Evolutionary conservation across 768 basidiomycete species (phyloP).

Genomic region (Suillus clintonianus): DNA sequence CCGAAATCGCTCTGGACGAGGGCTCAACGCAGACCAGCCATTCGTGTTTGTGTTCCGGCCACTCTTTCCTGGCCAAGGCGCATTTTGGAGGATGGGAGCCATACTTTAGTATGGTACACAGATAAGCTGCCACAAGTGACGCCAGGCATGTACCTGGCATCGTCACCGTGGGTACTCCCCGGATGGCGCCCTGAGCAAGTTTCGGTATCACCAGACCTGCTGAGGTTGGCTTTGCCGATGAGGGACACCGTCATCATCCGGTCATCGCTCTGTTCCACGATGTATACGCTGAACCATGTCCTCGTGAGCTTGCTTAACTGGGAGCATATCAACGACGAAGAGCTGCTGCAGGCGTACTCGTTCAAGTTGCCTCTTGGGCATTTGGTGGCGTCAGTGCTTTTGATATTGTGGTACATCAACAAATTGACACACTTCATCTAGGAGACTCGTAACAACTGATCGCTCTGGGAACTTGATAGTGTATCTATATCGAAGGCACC

Average conservation of each 20-base stretch:
- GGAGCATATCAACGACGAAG: conserved; percentile 68
- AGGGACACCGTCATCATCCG: conserved; percentile 81
- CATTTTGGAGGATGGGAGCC: conserved; percentile 91
- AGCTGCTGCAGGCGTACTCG: conserved; percentile 49
- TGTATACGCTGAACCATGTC: conserved; percentile 87
- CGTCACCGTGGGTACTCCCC: conserved; percentile 58
- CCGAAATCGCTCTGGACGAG: conserved; percentile 65
- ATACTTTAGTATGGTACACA: conserved; percentile 82
- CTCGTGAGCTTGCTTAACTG: conserved; percentile 80
- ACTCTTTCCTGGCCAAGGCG: conserved; percentile 70
- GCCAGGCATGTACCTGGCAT: conserved; percentile 73
- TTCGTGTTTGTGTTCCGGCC: conserved; percentile 95
- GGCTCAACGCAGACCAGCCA: conserved; percentile 59
- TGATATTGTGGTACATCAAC: background rate
- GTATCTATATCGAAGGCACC: conserved; percentile 38
- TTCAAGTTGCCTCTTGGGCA: conserved; percentile 22
- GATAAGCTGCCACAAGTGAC: conserved; percentile 66
- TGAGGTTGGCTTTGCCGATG: conserved; percentile 65
- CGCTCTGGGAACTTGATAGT: conserved; percentile 34
- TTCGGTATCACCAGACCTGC: conserved; percentile 57
- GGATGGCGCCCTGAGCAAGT: conserved; percentile 65
- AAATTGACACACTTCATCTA: conserved; percentile 8
- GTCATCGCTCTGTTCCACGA: conserved; percentile 89
- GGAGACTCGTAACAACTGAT: conserved; percentile 43
- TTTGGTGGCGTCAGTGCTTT: conserved; percentile 11